phyloP scores from a whole-genome alignment of 306 rosid genomes.

The Crataegus laevigata region DNA sequence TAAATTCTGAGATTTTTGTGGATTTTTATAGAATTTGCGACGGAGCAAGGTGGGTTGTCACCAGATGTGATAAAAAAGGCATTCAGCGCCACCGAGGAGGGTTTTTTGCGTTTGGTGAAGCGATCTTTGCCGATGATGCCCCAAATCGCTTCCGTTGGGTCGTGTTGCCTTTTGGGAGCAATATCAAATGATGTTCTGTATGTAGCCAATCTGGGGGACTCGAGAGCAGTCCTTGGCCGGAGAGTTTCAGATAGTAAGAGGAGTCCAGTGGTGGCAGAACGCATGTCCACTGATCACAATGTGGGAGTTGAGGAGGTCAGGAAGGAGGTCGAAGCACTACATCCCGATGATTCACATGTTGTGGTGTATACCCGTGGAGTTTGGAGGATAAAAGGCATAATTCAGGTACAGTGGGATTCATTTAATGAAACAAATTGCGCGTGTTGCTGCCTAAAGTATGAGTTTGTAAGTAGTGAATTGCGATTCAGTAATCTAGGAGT shows the following conservation, averaged over 20 bases:
- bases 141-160: conserved; percentile 78
- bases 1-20: neutral
- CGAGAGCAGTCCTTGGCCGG: conserved; percentile 88
- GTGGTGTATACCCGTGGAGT: conserved; percentile 76
- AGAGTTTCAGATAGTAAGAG: conserved; percentile 20
- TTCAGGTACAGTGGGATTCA: conserved; percentile 57
- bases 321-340: conserved; percentile 82
- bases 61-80: conserved; percentile 83
- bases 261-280: conserved; percentile 49
- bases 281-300: conserved; percentile 89
- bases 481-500: neutral
- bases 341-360: conserved; percentile 81
- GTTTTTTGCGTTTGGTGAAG: conserved; percentile 67
- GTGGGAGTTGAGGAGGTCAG: conserved; percentile 87
- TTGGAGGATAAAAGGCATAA: conserved; percentile 96
- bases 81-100: conserved; percentile 80
- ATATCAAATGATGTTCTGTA: conserved; percentile 61
- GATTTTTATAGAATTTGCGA: conserved; percentile 53
- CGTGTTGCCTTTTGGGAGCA: conserved; percentile 92
- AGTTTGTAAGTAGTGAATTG: neutral
- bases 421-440: neutral
- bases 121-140: conserved; percentile 48
- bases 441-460: neutral
- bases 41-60: conserved; percentile 82
- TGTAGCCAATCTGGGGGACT: conserved; percentile 92